These are phyloP conservation scores for Neopestalotiopsis sp. DNA, from an alignment of 2,329 filamentous ascomycete genomes.

Conservation along the genomic window DNA sequence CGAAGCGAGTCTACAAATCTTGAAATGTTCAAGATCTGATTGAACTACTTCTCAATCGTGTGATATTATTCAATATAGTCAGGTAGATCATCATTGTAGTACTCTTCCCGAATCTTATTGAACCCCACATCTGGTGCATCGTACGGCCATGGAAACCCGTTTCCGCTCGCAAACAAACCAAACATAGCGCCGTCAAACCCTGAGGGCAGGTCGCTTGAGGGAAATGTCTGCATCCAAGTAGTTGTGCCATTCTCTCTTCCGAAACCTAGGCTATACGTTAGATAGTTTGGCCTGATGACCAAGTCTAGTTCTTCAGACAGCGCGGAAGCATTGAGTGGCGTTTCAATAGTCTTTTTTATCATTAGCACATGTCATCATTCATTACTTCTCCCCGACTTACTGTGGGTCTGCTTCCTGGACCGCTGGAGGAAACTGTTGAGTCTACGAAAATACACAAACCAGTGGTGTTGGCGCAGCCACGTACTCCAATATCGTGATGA, in stretches of 20 bases:
- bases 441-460: conserved; percentile 19
- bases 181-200: conserved; percentile 8
- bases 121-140: conserved; percentile 9
- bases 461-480: conserved; percentile 29
- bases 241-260: conserved; percentile 5
- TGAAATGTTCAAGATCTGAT: background rate
- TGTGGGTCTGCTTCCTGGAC: background rate
- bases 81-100: background rate
- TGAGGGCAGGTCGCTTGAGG: background rate
- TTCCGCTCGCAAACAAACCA: conserved; percentile 5
- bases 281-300: conserved; percentile 29
- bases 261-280: conserved; percentile 31
- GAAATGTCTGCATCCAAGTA: background rate
- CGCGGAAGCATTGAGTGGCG: background rate
- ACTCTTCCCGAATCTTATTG: background rate
- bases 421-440: conserved; percentile 13
- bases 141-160: conserved; percentile 9
- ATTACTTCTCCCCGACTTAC: background rate
- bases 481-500: conserved; percentile 34
- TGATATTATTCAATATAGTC: background rate
- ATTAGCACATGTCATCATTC: background rate
- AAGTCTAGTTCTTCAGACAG: conserved; percentile 24
- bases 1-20: background rate
- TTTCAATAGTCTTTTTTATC: background rate
- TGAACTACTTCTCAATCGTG: background rate